These are phyloP conservation scores for Fraxinus xanthoxyloides DNA, from an alignment of 305 asterid species.

Conservation along the genomic window DNA sequence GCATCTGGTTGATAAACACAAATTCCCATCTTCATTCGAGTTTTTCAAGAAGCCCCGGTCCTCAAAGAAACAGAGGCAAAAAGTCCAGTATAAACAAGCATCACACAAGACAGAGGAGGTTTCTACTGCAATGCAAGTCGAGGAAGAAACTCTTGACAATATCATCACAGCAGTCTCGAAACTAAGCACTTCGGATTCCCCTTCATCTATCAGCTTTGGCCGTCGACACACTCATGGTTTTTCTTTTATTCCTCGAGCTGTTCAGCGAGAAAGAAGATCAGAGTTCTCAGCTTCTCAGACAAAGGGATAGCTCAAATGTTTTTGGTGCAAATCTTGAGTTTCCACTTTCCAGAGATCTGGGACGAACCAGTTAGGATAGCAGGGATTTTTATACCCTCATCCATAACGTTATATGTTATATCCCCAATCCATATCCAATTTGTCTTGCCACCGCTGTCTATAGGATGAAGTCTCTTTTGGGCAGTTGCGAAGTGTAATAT, in stretches of 20 bases:
- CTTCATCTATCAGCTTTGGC: constrained; percentile 81
- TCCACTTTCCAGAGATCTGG: not conserved
- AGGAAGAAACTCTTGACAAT: constrained; percentile 56
- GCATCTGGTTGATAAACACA: constrained; percentile 86
- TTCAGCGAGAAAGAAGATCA: constrained; percentile 48
- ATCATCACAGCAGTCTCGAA: constrained; percentile 81
- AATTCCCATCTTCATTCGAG: constrained; percentile 80
- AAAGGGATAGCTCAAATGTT: constrained; percentile 16
- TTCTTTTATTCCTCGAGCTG: constrained; percentile 66
- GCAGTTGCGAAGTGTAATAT: not conserved
- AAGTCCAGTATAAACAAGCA: constrained; percentile 40
- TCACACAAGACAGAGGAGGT: constrained; percentile 30
- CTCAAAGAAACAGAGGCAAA: constrained; percentile 82
- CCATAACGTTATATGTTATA: not conserved
- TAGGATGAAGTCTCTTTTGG: not conserved
- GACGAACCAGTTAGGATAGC: not conserved
- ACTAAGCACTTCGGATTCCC: constrained; percentile 78
- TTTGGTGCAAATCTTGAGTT: not conserved
- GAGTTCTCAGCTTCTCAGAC: constrained; percentile 29
- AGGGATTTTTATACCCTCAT: not conserved
- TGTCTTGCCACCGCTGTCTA: not conserved
- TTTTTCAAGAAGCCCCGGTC: constrained; percentile 75
- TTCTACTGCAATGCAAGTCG: constrained; percentile 71
- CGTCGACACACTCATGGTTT: constrained; percentile 65
- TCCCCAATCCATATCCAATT: not conserved